Conservation (phyloP, 1,284 basidiomycete genomes). For the Cutaneotrichosporon sp. region DNA sequence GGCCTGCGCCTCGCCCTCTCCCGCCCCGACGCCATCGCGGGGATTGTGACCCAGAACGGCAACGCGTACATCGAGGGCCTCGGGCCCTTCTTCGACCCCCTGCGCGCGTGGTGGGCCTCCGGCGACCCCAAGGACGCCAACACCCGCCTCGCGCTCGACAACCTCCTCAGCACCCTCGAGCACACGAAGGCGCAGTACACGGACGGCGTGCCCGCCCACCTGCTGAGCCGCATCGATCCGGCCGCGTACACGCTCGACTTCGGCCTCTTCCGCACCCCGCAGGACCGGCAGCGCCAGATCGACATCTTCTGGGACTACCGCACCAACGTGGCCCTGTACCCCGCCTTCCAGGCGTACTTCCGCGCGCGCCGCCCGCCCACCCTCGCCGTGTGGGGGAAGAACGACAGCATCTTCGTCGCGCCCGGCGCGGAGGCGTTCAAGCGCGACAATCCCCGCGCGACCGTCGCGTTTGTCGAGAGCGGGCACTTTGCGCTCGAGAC, state of each 20-base stretch:
- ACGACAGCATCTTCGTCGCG: slow-evolving; percentile 57
- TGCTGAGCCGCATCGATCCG: slow-evolving; percentile 23
- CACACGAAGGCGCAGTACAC: slow-evolving; percentile 25
- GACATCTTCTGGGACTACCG: slow-evolving; percentile 57
- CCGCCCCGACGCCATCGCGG: slow-evolving; percentile 56
- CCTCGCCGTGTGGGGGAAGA: slow-evolving; percentile 59
- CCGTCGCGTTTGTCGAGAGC: slow-evolving; percentile 56
- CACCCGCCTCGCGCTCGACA: too few species aligned
- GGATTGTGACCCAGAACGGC: slow-evolving; percentile 59
- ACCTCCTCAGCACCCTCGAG: slow-evolving; percentile 1
- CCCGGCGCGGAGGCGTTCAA: slow-evolving; percentile 58
- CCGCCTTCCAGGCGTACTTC: slow-evolving; percentile 58
- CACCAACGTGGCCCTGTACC: slow-evolving; percentile 57
- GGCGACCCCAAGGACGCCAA: too few species aligned
- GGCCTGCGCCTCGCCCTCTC: slow-evolving; percentile 55
- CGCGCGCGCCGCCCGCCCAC: slow-evolving; percentile 55
- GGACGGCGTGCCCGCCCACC: slow-evolving; percentile 22
- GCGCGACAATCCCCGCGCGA: slow-evolving; percentile 52
- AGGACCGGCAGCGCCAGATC: slow-evolving; percentile 55
- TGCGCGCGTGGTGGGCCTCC: slow-evolving; percentile 52
- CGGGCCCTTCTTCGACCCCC: slow-evolving; percentile 47
- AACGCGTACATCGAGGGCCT: slow-evolving; percentile 59
- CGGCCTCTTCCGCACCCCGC: slow-evolving; percentile 46
- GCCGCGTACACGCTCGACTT: slow-evolving; percentile 54
- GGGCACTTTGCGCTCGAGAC: slow-evolving; percentile 59